Percentiles rank a stretch among this genome's conserved stretches.
phyloP scores from a whole-genome alignment of 2,329 filamentous ascomycete species.

The Aspergillus ibericus region DNA sequence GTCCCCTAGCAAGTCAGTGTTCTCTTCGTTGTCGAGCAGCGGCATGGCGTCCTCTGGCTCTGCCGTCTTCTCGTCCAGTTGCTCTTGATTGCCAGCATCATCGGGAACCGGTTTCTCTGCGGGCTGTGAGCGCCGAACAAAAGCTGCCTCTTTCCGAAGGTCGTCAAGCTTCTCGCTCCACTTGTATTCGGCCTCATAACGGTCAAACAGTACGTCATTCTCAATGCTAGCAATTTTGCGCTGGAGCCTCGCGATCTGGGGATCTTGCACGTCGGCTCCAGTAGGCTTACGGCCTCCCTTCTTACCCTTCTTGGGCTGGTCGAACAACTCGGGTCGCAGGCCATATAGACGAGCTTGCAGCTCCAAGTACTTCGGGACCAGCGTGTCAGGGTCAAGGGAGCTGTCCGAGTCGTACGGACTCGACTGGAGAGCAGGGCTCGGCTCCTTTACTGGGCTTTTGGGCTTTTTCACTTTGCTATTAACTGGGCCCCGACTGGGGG shows the following conservation, averaged over 20 bases:
- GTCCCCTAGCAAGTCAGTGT: constrained; percentile 53
- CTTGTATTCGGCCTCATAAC: constrained; percentile 61
- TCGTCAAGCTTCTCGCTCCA: constrained; percentile 63
- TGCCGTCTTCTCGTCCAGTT: constrained; percentile 17
- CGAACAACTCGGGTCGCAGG: constrained; percentile 56
- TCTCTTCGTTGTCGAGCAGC: constrained; percentile 37
- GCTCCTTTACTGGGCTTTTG: constrained; percentile 27
- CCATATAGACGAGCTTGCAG: constrained; percentile 69
- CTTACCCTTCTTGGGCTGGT: constrained; percentile 43
- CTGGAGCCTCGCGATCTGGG: constrained; percentile 64
- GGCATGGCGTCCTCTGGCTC: constrained; percentile 19
- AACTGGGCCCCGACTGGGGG: constrained; percentile 23
- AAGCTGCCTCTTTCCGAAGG: constrained; percentile 61
- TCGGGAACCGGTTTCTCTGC: constrained; percentile 30
- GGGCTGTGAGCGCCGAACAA: constrained; percentile 29
- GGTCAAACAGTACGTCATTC: constrained; percentile 74
- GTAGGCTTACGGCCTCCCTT: constrained; percentile 33
- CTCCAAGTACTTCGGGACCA: constrained; percentile 74
- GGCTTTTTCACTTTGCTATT: constrained; percentile 26
- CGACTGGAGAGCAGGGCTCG: constrained; percentile 20
- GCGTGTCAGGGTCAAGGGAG: constrained; percentile 72
- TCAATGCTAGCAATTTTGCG: constrained; percentile 76
- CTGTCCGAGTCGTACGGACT: constrained; percentile 53
- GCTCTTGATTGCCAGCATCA: constrained; percentile 57
- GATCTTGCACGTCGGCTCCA: constrained; percentile 23